Conservation (phyloP, 2,329 filamentous ascomycete species). For the Penicillium sp. region DNA sequence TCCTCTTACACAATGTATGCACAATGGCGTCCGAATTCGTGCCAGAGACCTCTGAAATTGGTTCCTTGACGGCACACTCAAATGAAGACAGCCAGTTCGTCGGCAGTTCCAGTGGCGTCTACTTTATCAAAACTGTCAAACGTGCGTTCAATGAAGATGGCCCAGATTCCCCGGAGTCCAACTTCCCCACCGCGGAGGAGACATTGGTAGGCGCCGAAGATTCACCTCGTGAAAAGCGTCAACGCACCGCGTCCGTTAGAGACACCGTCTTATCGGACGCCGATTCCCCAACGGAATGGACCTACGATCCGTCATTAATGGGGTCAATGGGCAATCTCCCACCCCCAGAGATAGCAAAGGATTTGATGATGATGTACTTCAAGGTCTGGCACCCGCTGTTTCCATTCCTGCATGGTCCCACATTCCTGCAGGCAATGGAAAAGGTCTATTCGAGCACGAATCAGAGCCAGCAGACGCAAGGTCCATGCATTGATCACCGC, state of each 20-base stretch:
- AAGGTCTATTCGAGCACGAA: constrained; percentile 38
- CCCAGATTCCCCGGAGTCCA: constrained; percentile 15
- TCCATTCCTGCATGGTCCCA: constrained; percentile 55
- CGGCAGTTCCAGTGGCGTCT: constrained; percentile 56
- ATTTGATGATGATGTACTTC: constrained; percentile 53
- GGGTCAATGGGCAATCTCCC: constrained; percentile 31
- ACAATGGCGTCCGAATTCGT: constrained; percentile 22
- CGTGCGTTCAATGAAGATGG: constrained; percentile 48
- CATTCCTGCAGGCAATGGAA: constrained; percentile 50
- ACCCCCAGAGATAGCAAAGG: constrained; percentile 36
- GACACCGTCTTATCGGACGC: constrained; percentile 4
- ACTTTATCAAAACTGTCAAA: constrained; percentile 57
- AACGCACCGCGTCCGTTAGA: constrained; percentile 4
- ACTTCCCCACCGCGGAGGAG: constrained; percentile 34
- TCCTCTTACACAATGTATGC: neutral
- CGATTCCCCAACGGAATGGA: constrained; percentile 25
- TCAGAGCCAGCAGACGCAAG: neutral
- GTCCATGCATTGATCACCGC: constrained; percentile 18
- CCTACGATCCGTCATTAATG: constrained; percentile 30
- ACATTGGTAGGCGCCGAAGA: constrained; percentile 31
- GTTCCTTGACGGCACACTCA: constrained; percentile 45
- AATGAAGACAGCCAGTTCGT: constrained; percentile 54
- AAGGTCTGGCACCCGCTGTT: constrained; percentile 56
- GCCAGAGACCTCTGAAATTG: constrained; percentile 40
- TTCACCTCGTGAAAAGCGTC: constrained; percentile 22